Conservation (phyloP, 768 basidiomycete genomes). For the Naganishia randhawae region DNA sequence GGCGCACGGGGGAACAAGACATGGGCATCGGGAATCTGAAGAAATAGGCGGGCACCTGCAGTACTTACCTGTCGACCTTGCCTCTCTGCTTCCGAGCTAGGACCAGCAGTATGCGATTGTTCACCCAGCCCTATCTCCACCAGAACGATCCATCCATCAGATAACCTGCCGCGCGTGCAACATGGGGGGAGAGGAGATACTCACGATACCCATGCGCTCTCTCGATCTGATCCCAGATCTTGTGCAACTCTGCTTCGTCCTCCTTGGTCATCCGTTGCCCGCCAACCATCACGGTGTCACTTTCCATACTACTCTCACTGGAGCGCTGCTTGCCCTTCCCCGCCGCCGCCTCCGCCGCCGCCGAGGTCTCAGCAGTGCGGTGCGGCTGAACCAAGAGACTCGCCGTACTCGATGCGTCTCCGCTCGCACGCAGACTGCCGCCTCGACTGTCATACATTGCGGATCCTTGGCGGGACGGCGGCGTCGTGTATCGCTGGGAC, state of each 20-base stretch:
- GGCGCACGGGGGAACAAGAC: background rate
- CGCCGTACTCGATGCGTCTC: background rate
- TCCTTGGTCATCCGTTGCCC: slow-evolving; percentile 56
- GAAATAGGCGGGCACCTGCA: background rate
- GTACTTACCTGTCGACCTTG: background rate
- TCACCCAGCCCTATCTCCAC: background rate
- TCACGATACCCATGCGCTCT: slow-evolving; percentile 44
- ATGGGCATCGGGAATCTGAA: background rate
- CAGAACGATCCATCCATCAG: background rate
- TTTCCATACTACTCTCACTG: background rate
- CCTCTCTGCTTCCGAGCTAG: background rate
- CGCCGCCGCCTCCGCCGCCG: no score
- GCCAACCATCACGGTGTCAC: background rate
- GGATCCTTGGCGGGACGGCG: background rate
- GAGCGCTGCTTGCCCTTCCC: background rate
- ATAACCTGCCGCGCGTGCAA: background rate
- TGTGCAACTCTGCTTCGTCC: slow-evolving; percentile 57
- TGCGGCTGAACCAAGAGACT: background rate
- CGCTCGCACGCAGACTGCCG: background rate
- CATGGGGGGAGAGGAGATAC: background rate
- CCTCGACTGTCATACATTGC: background rate
- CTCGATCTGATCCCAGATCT: slow-evolving; percentile 51
- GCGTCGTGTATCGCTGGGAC: background rate
- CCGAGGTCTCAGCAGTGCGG: background rate
- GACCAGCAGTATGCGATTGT: background rate